Base-by-base conservation (phyloP, 208 protist genomes). In the Leptomonas pyrrhocoris region DNA sequence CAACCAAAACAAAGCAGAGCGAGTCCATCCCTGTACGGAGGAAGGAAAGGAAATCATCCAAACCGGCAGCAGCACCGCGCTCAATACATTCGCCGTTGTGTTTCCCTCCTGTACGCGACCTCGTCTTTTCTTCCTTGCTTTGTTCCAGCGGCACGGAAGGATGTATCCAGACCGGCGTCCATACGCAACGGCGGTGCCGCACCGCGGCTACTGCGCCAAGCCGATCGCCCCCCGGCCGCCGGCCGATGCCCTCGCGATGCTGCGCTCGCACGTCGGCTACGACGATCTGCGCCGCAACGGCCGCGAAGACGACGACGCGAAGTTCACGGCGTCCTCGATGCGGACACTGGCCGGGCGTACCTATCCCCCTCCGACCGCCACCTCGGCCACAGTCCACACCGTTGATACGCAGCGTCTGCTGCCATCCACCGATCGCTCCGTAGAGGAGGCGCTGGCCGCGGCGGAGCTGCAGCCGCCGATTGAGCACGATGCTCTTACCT, bases 121-220 rank as follows among this genome's bases (percentile, higher is more conserved):
- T 38, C 3, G 9, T 38, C 43, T 21, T 48, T 48, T 19, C 16
- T 48, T 48, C 3, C 3, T n/a, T 19, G 11, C 48, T 42, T 68
- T 67, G n/a, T n/a, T n/a, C n/a, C n/a, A n/a, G n/a, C n/a, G n/a
- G n/a, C 43, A 62, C 23, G 60, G 48, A 71, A 23, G 19, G 16
- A 78, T 72, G 73, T 92, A 92, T 77, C 86, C 89, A 8, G 84
- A 88, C 21, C 79, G 89, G 18, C 85, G 86, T 2, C 89, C 89
- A 0, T 94, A 92, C 58, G 77, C 86, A 48, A 92, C 78, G 51
- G 63, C 76, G 25, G 69, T 90, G 45, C 60, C 82, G 13, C 79
- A 90, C 67, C 79, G 68, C 50, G 88, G 88, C 13, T 94, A 94
- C 79, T 65, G 83, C 15, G 74, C 79, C 6, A 91, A 83, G 77